Conservation (phyloP, 768 basidiomycete species). For the Amanita thiersii region DNA sequence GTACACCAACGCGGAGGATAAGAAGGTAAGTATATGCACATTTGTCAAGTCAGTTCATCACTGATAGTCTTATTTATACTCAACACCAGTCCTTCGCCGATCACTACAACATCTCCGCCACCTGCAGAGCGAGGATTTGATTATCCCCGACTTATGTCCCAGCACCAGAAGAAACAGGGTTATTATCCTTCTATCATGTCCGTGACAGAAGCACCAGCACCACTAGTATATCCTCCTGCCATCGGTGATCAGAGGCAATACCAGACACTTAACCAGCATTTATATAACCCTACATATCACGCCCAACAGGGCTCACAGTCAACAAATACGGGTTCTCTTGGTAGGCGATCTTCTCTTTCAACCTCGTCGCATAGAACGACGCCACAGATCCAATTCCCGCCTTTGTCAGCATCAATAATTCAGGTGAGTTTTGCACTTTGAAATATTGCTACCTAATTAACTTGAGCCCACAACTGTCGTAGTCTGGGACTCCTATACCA, state of each 20-base stretch:
- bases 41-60: constrained; percentile 5
- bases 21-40: constrained; percentile 15
- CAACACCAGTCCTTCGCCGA: constrained; percentile 40
- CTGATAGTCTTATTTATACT: constrained; percentile 11
- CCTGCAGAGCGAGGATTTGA: constrained; percentile 43
- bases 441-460: constrained; percentile 2
- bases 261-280: background rate
- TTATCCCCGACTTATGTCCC: constrained; percentile 72
- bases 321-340: no score
- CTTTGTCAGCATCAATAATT: no score
- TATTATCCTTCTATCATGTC: constrained; percentile 72
- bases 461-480: background rate
- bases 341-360: no score
- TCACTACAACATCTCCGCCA: constrained; percentile 67
- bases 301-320: no score
- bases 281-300: no score
- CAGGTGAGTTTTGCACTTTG: no score
- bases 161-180: constrained; percentile 71
- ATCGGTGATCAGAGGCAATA: constrained; percentile 1
- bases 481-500: background rate
- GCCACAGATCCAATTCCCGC: no score
- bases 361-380: no score
- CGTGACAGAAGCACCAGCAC: constrained; percentile 47
- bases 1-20: constrained; percentile 18
- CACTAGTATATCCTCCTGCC: constrained; percentile 10